Percentiles rank a stretch among this genome's conserved stretches.
These are phyloP conservation scores for Ramularia endophylla DNA, from an alignment of 2,329 filamentous ascomycete genomes.

Conservation along the genomic window DNA sequence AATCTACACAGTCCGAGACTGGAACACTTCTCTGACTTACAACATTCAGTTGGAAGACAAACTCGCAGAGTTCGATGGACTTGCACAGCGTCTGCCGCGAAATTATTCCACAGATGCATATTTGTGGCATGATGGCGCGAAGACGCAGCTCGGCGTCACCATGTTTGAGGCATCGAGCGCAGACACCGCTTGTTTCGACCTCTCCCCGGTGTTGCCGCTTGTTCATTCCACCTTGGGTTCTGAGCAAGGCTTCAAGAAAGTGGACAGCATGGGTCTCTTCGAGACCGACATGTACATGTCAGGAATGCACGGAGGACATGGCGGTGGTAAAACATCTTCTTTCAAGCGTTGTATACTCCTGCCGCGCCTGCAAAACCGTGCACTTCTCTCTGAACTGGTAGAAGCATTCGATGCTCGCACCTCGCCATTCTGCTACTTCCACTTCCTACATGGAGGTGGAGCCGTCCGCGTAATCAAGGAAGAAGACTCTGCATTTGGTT, in stretches of 20 bases:
- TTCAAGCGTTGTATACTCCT: constrained; percentile 62
- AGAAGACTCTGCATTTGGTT: constrained; percentile 54
- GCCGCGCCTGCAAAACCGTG: constrained; percentile 38
- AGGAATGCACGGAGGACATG: constrained; percentile 54
- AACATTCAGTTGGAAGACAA: constrained; percentile 29
- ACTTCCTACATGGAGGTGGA: constrained; percentile 57
- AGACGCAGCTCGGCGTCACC: constrained; percentile 49
- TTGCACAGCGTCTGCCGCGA: constrained; percentile 38
- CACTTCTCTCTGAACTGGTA: constrained; percentile 36
- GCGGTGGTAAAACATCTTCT: constrained; percentile 53
- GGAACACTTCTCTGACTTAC: constrained; percentile 25
- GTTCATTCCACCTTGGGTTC: constrained; percentile 23
- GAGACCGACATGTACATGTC: constrained; percentile 57
- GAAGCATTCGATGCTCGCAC: constrained; percentile 46
- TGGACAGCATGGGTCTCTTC: constrained; percentile 50
- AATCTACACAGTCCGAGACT: constrained; percentile 32
- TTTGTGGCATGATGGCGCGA: constrained; percentile 45
- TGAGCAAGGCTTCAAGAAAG: constrained; percentile 28
- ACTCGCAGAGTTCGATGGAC: constrained; percentile 38
- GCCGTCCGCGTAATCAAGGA: constrained; percentile 41
- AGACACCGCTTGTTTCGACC: too few species aligned
- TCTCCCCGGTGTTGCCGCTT: too few species aligned
- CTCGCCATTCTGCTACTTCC: constrained; percentile 53
- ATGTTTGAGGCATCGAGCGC: constrained; percentile 39
- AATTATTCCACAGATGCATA: constrained; percentile 51